Evolutionary conservation across 306 rosid species (phyloP), one percentile per base, ranked within the genome.

Genomic region (Malus orientalis): DNA sequence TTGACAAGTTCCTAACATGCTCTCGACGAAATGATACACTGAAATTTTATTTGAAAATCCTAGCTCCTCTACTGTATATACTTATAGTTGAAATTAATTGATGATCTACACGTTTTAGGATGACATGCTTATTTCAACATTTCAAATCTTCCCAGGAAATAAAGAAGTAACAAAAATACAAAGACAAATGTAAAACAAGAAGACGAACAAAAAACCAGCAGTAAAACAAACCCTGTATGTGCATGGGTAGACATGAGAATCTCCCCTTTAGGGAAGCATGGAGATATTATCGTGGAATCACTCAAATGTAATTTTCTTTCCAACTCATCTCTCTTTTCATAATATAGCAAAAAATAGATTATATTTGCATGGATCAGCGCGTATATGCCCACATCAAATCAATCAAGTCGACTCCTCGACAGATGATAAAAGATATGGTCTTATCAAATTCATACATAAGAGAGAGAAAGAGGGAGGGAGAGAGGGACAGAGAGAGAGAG

Each of bases 141-240:
- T 51, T 51, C 20, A 51, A 5, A 51, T 15, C 20, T 29, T 3
- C 47, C 70, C 11, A 14, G 29, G 33, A 20, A 74, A 74, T 58
- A 62, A 30, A 70, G 4, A 36, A 62, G 12, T 4, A 45, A 12
- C 27, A 62, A 29, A 62, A 12, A 40, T 36, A 42, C 30, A 19
- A 23, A 27, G 70, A 45, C 70, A 74, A 74, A 61, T 20, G 10
- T 29, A n/a, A 23, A 16, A 30, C 61, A 74, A 74, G 78, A 74
- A 62, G 23, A 68, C 15, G 1, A 25, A 47, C 47, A 62, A 74
- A 45, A 36, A 30, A 74, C 29, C 70, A 74, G 64, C n/a, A 49
- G 55, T 49, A 12, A 57, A 29, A 62, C 12, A 20, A 45, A 29
- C 60, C 18, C 49, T 62, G 23, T 38, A 12, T 29, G 69, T 62